A percentile compares a stretch with the other conserved stretches of the same genome.
phyloP scores from a whole-genome alignment of 108 stramenopile species.

The Mayamaea pseudoterrestris region DNA sequence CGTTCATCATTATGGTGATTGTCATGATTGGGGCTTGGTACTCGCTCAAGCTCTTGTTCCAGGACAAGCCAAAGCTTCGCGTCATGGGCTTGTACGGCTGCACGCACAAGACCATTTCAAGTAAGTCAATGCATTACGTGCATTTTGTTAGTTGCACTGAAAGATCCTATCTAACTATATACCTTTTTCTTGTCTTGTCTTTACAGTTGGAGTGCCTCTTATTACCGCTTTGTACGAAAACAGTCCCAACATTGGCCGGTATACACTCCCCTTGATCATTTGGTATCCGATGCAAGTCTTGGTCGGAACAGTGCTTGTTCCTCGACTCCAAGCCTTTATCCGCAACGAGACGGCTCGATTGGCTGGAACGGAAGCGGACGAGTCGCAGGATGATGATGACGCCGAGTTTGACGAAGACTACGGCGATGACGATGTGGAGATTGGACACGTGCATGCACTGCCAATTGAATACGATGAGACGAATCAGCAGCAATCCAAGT shows the following conservation, averaged over 20 bases:
- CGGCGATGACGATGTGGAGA: too few relatives aligned
- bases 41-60: slow-evolving; percentile 21
- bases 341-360: slow-evolving; percentile 19
- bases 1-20: slow-evolving; percentile 10
- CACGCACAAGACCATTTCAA: slow-evolving; percentile 67
- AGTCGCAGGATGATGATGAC: too few relatives aligned
- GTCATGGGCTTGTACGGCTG: slow-evolving; percentile 55
- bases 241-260: slow-evolving; percentile 28
- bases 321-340: slow-evolving; percentile 30
- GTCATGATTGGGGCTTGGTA: slow-evolving; percentile 31
- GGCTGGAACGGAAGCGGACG: slow-evolving; percentile 1
- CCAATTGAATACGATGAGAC: too few relatives aligned
- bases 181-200: too few relatives aligned
- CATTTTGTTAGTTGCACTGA: too few relatives aligned
- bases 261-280: slow-evolving; percentile 53
- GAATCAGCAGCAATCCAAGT: too few relatives aligned
- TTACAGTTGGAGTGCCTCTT: slow-evolving; percentile 61
- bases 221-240: slow-evolving; percentile 55
- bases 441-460: too few relatives aligned
- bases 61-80: slow-evolving; percentile 24
- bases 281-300: slow-evolving; percentile 67
- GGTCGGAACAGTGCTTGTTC: slow-evolving; percentile 38
- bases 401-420: too few relatives aligned
- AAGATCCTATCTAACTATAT: too few relatives aligned
- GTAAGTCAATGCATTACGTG: too few relatives aligned